Evolutionary conservation across 768 basidiomycete species (phyloP), one percentile per base, ranked within the genome.

Genomic region (Lentinula detonsa): DNA sequence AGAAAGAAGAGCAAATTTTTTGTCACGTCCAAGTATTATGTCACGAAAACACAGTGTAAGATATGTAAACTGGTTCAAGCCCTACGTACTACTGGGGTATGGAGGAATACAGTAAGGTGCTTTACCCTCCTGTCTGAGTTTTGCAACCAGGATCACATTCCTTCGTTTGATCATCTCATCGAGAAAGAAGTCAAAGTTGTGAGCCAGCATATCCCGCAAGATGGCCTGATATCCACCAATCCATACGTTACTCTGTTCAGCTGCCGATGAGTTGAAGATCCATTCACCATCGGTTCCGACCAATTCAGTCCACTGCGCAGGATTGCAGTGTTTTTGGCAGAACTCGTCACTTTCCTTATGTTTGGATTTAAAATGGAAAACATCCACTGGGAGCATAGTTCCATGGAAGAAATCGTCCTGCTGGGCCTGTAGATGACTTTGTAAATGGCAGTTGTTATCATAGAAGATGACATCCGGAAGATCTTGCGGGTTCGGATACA

Each of bases 181-280:
- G 0, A 76, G 60, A 55, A 71, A 74, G 34, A 75, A 76, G 51
- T 72, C 66, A 28, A 70, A 74, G 40, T 68, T 60, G 1, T 61
- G 48, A 0, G 49, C 59, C 0, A 52, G 4, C 71, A 77, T 76
- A 46, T 76, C 72, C 2, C 68, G 23, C 6, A 69, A 64, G 0
- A 75, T 72, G 0, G 69, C 34, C 2, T 70, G 71, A 53, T 68
- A 74, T 3, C 68, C 67, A 10, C 65, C 69, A 0, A 74, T 52
- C 73, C 75, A 77, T 0, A 65, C 68, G 63, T 76, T 76, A 5
- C 64, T 64, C 62, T 74, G 72, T 63, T 77, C 73, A 11, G 75
- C 74, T 2, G 65, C 66, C 4, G 75, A 76, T 0, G 70, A 70
- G 57, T 76, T 77, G 65, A 72, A 66, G 11, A 35, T 21, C 70